A percentile compares a stretch with the other conserved stretches of the same genome.
Conservation (phyloP, 345 rosid species). For the Laguncularia racemosa region DNA sequence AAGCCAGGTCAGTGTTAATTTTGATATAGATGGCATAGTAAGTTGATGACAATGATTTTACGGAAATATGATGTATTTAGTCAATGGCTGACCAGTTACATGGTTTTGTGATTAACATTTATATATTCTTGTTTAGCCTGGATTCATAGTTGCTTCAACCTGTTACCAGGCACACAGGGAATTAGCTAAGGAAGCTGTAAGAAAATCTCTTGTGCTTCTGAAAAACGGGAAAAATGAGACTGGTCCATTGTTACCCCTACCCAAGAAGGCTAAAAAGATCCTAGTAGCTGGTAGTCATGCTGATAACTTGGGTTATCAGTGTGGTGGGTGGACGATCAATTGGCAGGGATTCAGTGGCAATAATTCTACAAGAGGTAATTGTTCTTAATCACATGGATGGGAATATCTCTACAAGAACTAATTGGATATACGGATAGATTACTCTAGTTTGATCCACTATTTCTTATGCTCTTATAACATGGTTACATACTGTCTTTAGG, state of each 20-base stretch:
- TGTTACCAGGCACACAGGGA: conserved; percentile 70
- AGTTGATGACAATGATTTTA: too few relatives aligned
- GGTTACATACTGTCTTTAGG: too few relatives aligned
- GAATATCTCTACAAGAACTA: background rate
- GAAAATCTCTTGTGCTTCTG: conserved; percentile 88
- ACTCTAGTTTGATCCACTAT: too few relatives aligned
- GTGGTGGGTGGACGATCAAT: conserved; percentile 94
- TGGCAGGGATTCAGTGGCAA: conserved; percentile 90
- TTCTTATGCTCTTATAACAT: too few relatives aligned
- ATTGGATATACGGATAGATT: too few relatives aligned
- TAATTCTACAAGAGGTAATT: conserved; percentile 57
- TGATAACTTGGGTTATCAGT: conserved; percentile 90
- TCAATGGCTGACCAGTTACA: too few relatives aligned
- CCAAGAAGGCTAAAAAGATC: conserved; percentile 65
- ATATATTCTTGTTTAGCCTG: background rate
- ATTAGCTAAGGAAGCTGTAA: conserved; percentile 94
- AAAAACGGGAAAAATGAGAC: conserved; percentile 65
- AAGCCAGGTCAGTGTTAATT: conserved; percentile 49
- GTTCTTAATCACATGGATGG: background rate
- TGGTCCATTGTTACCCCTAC: conserved; percentile 70
- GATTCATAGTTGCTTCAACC: conserved; percentile 6
- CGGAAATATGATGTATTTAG: too few relatives aligned
- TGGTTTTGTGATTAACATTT: background rate
- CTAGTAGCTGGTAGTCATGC: conserved; percentile 89
- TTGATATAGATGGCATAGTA: background rate